Conservation (phyloP, 1,284 basidiomycete genomes). For the Cryptococcus sp. region DNA sequence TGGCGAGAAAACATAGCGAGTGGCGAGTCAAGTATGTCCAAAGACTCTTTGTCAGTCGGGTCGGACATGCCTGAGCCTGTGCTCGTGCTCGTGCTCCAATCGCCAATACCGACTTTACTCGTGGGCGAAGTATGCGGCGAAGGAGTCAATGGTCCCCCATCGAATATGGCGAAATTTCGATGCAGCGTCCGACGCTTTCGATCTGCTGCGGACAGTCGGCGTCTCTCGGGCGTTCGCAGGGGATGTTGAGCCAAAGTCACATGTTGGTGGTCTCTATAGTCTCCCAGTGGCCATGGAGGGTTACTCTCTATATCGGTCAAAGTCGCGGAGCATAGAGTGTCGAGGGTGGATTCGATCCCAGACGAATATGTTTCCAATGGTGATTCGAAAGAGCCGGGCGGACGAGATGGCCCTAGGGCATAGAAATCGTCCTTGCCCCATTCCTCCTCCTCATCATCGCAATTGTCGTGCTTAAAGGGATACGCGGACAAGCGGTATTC, state of each 20-base stretch:
- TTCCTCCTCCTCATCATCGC: neutral
- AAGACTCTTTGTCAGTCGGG: neutral
- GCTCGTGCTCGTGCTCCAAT: neutral
- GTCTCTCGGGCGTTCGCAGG: conserved; percentile 2
- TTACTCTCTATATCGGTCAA: too few relatives aligned
- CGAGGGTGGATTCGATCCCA: too few relatives aligned
- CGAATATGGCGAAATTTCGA: conserved; percentile 16
- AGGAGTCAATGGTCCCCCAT: conserved; percentile 17
- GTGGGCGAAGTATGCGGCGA: neutral
- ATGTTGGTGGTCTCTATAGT: too few relatives aligned
- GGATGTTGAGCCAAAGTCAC: too few relatives aligned
- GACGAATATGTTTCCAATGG: too few relatives aligned
- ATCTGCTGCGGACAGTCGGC: neutral
- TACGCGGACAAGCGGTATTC: conserved; percentile 9
- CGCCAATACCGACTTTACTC: neutral
- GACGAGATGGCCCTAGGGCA: too few relatives aligned
- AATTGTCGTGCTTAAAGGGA: neutral
- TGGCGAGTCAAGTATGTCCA: too few relatives aligned
- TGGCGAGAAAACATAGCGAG: neutral
- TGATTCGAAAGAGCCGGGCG: too few relatives aligned
- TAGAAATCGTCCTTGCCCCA: too few relatives aligned
- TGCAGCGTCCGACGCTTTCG: conserved; percentile 9
- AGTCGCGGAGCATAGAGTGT: too few relatives aligned
- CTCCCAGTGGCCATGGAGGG: too few relatives aligned
- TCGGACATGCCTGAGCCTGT: neutral